phyloP scores from a whole-genome alignment of 768 basidiomycete genomes.

The Tricholoma hemisulphureum region DNA sequence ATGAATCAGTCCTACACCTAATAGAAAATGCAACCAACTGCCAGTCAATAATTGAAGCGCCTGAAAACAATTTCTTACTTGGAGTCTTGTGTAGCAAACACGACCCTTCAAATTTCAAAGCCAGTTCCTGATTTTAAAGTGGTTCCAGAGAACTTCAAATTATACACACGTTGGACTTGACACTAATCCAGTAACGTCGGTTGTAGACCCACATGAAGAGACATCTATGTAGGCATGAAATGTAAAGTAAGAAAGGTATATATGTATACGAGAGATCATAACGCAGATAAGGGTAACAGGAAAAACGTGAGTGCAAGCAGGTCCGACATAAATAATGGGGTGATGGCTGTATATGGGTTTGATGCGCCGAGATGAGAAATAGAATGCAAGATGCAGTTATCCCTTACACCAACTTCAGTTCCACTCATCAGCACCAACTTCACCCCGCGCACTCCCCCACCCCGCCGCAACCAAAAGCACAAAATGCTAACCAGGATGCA shows the following conservation, averaged over 20 bases:
- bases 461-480: background rate
- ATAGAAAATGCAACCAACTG: too few relatives aligned
- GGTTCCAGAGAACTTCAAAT: too few relatives aligned
- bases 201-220: background rate
- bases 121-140: too few relatives aligned
- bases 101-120: too few relatives aligned
- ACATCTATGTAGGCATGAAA: background rate
- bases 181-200: background rate
- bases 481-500: background rate
- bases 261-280: background rate
- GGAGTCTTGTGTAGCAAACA: too few relatives aligned
- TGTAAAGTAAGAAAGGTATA: background rate
- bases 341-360: background rate
- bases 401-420: background rate
- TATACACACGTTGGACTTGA: background rate
- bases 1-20: too few relatives aligned
- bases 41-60: too few relatives aligned
- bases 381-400: background rate
- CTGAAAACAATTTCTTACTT: too few relatives aligned
- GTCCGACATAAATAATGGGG: background rate
- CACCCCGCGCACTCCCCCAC: too few relatives aligned
- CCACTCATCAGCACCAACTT: background rate
- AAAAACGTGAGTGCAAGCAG: background rate
- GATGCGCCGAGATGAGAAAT: background rate
- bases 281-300: background rate